Base-by-base conservation (phyloP, 1,139 yeast genomes). In the Sugiyamaella grinbergsii region DNA sequence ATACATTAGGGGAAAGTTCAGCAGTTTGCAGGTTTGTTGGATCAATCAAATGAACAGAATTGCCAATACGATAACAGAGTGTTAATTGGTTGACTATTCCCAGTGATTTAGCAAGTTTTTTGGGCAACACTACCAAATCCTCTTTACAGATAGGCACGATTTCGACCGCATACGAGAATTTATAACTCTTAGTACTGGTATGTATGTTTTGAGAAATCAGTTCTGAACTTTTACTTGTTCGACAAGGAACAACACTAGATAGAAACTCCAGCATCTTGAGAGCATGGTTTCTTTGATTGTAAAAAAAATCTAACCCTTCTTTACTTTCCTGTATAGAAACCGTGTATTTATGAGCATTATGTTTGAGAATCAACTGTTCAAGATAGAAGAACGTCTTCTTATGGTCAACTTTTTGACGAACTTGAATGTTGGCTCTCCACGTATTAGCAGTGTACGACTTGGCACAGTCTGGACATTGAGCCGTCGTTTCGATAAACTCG, bases 401-500 rank as follows among this genome's bases (percentile, higher is more conserved):
- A 71, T 94, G 99, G 13, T 91, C 82, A 34, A 93, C 98, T 67
- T 94, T 93, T 71, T 94, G 99, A 73, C 99, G 83, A 62, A 94
- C 85, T 74, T 94, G 99, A 38, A 94, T 95, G 26, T 93, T 81
- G n/a, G 99, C 98, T 69, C 94, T 85, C 98, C 98, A 94, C 13
- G 98, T 94, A 69, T 93, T 89, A 40, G 95, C 86, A 22, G 99
- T 93, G 67, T 86, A 93, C 1, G 96, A 84, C 71, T 89, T 90
- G 50, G 98, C 98, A 81, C 99, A 94, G 71, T 91, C 98, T 2
- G 97, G 85, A 76, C 99, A 94, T 75, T 91, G 98, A 85, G 88
- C 87, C 26, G 97, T 95, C 55, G 87, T 77, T 53, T 91, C 98
- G 19, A 88, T 83, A 66, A 85, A 94, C 65, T 93, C 97, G n/a